Conservation (phyloP, 2,329 filamentous ascomycete species). For the Colletotrichum liaoningense region DNA sequence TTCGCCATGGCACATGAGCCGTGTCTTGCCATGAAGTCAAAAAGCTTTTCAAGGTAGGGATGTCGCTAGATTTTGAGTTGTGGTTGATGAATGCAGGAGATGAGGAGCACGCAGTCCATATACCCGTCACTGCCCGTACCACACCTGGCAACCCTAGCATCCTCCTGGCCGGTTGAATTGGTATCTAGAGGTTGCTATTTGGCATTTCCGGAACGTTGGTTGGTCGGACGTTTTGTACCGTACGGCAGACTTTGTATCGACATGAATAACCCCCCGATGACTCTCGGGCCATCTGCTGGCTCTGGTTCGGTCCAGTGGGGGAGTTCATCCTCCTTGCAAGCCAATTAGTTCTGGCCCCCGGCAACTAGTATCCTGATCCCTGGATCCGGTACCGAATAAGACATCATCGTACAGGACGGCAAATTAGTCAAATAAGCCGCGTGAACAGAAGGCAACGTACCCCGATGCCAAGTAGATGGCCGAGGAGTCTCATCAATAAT, state of each 20-base stretch:
- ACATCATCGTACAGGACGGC: slow-evolving; percentile 3
- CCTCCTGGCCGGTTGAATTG: neutral
- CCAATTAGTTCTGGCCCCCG: slow-evolving; percentile 7
- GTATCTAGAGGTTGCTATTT: neutral
- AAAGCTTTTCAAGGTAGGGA: neutral
- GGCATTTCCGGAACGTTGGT: neutral
- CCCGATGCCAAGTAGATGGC: neutral
- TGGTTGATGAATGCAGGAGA: neutral
- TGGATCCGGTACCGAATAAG: slow-evolving; percentile 9
- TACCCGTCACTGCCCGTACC: neutral
- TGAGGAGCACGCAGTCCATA: neutral
- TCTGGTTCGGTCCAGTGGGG: slow-evolving; percentile 13
- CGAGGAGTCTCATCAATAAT: neutral
- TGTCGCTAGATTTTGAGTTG: neutral
- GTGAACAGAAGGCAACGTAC: neutral
- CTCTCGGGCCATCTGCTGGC: neutral
- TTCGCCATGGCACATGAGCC: slow-evolving; percentile 6
- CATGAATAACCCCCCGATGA: neutral
- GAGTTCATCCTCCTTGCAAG: slow-evolving; percentile 17
- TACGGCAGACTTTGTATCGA: slow-evolving; percentile 8
- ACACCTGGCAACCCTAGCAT: neutral
- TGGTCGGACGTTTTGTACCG: neutral
- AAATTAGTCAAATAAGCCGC: slow-evolving; percentile 7
- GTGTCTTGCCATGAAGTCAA: slow-evolving; percentile 4
- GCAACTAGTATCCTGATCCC: slow-evolving; percentile 11